A percentile compares a stretch with the other conserved stretches of the same genome.
These are phyloP conservation scores for Lasiodiplodia citricola DNA, from an alignment of 2,329 filamentous ascomycete genomes.

Conservation along the genomic window DNA sequence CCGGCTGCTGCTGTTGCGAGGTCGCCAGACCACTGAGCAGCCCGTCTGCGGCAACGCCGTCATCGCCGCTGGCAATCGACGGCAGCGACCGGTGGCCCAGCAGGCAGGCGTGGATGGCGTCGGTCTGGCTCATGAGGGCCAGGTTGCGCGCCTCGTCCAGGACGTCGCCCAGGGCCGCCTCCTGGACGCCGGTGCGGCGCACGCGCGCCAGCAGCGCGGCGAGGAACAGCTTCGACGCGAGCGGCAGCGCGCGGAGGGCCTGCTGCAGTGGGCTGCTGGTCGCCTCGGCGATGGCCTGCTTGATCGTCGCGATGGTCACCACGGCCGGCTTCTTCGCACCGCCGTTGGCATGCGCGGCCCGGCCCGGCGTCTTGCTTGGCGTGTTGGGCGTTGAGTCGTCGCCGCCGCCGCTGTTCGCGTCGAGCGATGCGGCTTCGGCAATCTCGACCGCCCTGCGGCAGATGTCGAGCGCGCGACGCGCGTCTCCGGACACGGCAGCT, in stretches of 20 bases:
- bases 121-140: constrained; percentile 64
- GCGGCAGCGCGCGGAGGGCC: constrained; percentile 79
- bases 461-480: constrained; percentile 89
- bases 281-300: constrained; percentile 92
- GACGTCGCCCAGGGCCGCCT: constrained; percentile 88
- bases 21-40: constrained; percentile 19
- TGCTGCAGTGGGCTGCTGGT: constrained; percentile 92
- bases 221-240: constrained; percentile 84
- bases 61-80: constrained; percentile 28
- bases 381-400: constrained; percentile 57
- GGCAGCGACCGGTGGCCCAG: constrained; percentile 44
- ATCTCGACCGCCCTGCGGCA: constrained; percentile 94
- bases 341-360: background rate
- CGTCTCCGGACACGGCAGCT: constrained; percentile 93
- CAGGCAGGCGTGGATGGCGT: constrained; percentile 66
- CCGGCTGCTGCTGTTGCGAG: constrained; percentile 21
- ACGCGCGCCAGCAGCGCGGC: constrained; percentile 79
- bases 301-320: constrained; percentile 94
- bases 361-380: constrained; percentile 61
- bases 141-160: constrained; percentile 82
- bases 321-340: background rate
- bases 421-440: constrained; percentile 73
- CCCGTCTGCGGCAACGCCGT: constrained; percentile 28
- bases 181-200: constrained; percentile 81
- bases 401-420: constrained; percentile 36